Evolutionary conservation across 805 yeast genomes (phyloP), one percentile per base, ranked within the genome.

Genomic region (Kregervanrija fluxuum): DNA sequence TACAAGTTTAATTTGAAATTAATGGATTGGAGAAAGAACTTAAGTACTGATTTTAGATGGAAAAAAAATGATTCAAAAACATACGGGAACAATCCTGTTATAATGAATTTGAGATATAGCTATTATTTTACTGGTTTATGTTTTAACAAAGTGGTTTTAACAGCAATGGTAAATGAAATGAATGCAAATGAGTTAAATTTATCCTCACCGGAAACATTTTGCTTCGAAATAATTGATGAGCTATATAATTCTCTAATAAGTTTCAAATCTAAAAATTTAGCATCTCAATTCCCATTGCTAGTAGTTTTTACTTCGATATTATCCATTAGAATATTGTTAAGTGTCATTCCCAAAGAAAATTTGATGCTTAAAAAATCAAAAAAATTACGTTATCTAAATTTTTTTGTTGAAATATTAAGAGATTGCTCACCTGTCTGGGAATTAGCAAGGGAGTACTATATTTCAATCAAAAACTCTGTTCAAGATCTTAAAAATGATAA

Each of bases 81-180:
- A 9, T 11, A 14, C 3, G 44, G 47, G n/a, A 37, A 40, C 10
- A 41, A 44, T 28, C 44, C 41, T 9, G 36, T 34, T 14, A 3
- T 13, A 13, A 44, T 44, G 47, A 30, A 34, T 2, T 40, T 44
- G 11, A 22, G 44, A 22, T 40, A 44, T 37, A 44, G 37, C 12
- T 44, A 44, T 37, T 44, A 44, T 31, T 33, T 41, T 10, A n/a
- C 37, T 14, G 5, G 40, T n/a, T 31, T 41, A 4, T 35, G 40
- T 4, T 34, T 40, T 11, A 40, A 44, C 34, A 40, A 59, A 61
- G 41, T 57, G 68, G 13, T 54, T 69, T 14, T 35, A 17, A 17
- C 22, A 17, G 22, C 22, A 17, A 17, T 5, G 5, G 5, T 17
- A 17, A 17, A 17, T 5, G 9, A 38, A 16, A n/a, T 8, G 3